Evolutionary conservation across 1,139 yeast species (phyloP).

Genomic region (Kurtzmaniella quercitrusa): DNA sequence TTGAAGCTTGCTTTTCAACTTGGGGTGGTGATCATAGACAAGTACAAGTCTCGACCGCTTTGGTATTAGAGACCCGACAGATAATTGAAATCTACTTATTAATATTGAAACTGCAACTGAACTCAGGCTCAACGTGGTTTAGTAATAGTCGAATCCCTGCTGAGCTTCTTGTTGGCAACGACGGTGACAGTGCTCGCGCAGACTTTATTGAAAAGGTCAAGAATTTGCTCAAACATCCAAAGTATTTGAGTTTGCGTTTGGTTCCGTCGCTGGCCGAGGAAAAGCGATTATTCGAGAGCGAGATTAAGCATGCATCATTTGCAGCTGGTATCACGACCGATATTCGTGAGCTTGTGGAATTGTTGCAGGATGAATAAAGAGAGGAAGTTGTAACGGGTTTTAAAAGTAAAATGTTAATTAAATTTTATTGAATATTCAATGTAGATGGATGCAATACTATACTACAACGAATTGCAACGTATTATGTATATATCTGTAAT

Average conservation of each 20-base stretch:
- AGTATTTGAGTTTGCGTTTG: constrained; percentile 68
- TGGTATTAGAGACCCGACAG: constrained; percentile 76
- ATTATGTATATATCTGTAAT: too few species aligned
- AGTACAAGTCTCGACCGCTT: constrained; percentile 58
- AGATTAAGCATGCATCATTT: constrained; percentile 41
- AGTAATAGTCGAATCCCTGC: constrained; percentile 26
- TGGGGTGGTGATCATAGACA: constrained; percentile 64
- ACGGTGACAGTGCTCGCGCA: constrained; percentile 51
- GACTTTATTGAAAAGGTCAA: constrained; percentile 57
- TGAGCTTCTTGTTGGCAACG: constrained; percentile 57
- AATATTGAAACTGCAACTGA: constrained; percentile 24
- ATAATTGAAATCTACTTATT: constrained; percentile 64
- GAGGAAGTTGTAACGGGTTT: neutral
- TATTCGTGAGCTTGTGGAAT: constrained; percentile 52
- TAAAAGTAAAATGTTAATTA: neutral
- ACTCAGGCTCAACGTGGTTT: constrained; percentile 34
- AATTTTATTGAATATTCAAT: neutral
- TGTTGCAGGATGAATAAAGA: constrained; percentile 18
- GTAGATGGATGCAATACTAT: neutral
- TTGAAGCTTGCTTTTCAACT: constrained; percentile 55
- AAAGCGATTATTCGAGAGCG: constrained; percentile 45
- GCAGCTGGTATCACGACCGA: constrained; percentile 51
- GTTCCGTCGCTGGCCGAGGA: constrained; percentile 64
- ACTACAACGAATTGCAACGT: too few species aligned
- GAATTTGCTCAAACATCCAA: constrained; percentile 80